Conservation (phyloP, 331 rosid genomes). For the Malus hybrid region DNA sequence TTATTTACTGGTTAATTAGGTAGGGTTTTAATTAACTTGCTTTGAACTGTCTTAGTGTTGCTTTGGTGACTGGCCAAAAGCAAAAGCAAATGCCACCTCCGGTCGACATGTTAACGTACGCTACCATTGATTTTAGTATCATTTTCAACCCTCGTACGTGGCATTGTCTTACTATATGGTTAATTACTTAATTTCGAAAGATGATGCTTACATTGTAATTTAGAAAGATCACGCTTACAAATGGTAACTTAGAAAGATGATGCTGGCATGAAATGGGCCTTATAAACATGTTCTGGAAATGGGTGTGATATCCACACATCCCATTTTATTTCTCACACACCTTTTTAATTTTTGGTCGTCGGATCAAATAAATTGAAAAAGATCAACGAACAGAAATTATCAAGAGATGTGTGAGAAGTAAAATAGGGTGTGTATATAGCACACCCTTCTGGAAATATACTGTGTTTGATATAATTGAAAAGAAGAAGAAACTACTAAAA, state of each 20-base stretch:
- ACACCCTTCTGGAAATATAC: too few species aligned
- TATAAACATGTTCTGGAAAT: too few species aligned
- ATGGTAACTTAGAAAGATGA: not conserved
- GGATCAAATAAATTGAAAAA: too few species aligned
- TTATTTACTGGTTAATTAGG: not conserved
- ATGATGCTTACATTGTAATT: not conserved
- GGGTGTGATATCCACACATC: too few species aligned
- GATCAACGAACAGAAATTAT: too few species aligned
- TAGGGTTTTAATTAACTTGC: not conserved
- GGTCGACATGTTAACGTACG: not conserved
- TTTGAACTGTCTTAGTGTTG: not conserved
- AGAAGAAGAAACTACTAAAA: too few species aligned
- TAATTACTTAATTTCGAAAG: not conserved
- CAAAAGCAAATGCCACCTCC: not conserved
- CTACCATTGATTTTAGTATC: not conserved
- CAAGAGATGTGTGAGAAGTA: too few species aligned
- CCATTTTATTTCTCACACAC: too few species aligned
- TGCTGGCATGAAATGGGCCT: not conserved
- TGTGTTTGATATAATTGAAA: too few species aligned
- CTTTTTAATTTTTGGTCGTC: too few species aligned
- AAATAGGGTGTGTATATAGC: too few species aligned
- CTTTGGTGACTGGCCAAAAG: not conserved
- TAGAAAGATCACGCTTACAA: not conserved
- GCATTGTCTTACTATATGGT: not conserved
- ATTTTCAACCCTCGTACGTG: not conserved